Evolutionary conservation across 2,329 filamentous ascomycete genomes (phyloP), one percentile per base, ranked within the genome.

Genomic region (Ramularia collo-cygni): DNA sequence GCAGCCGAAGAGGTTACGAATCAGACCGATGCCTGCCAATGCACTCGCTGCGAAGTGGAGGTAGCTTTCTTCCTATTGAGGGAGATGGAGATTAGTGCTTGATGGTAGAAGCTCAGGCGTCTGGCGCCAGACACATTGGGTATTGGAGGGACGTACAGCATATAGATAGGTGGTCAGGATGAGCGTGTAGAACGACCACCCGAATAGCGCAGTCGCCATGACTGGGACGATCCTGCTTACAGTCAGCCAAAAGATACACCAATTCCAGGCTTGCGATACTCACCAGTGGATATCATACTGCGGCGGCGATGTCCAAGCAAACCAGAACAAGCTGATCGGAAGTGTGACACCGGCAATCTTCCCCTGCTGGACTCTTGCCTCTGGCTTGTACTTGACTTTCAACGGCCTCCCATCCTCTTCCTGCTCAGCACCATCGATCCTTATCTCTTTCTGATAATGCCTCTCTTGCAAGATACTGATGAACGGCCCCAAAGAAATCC

Each of bases 81-180:
- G n/a, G n/a, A n/a, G n/a, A n/a, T n/a, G n/a, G n/a, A n/a, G n/a
- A n/a, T n/a, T n/a, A n/a, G n/a, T n/a, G n/a, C n/a, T n/a, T n/a
- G n/a, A n/a, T n/a, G n/a, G n/a, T n/a, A n/a, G n/a, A n/a, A n/a
- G n/a, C n/a, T n/a, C n/a, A n/a, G n/a, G n/a, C n/a, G n/a, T n/a
- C n/a, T n/a, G n/a, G n/a, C n/a, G n/a, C n/a, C n/a, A n/a, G n/a
- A n/a, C n/a, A n/a, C n/a, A n/a, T n/a, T n/a, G n/a, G n/a, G n/a
- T n/a, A n/a, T n/a, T n/a, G n/a, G n/a, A n/a, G n/a, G n/a, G n/a
- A n/a, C n/a, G n/a, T n/a, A n/a, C n/a, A n/a, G 67, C 69, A 43
- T 70, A 72, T 4, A 64, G 68, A 26, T 70, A 63, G 1, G 68
- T 68, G 68, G 71, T 71, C 2, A 72, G 57, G 21, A 72, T 71